phyloP scores from a whole-genome alignment of 2,329 filamentous ascomycete genomes.

The Colletotrichum sp. region DNA sequence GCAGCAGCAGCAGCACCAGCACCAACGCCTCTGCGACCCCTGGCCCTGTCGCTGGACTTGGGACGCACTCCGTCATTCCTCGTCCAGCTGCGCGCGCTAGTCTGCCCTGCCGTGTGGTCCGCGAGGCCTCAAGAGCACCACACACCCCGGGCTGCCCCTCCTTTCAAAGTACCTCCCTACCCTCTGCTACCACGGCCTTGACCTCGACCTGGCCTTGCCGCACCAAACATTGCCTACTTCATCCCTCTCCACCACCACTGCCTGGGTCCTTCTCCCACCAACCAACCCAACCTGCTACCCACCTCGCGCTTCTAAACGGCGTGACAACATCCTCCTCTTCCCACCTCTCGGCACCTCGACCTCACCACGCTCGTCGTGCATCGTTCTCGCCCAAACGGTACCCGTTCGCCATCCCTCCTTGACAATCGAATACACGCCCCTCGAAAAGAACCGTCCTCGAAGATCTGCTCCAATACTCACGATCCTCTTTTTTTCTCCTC shows the following conservation, averaged over 20 bases:
- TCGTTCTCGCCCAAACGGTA: slow-evolving; percentile 1
- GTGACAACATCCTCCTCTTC: slow-evolving; percentile 15
- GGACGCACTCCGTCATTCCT: slow-evolving; percentile 21
- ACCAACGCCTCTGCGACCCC: not conserved
- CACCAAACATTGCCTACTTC: not conserved
- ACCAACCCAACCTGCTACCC: slow-evolving; percentile 3
- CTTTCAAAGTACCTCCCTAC: slow-evolving; percentile 15
- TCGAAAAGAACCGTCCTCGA: not conserved
- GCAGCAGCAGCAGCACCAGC: not conserved
- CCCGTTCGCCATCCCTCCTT: not conserved
- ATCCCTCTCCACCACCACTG: not conserved
- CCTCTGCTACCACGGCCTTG: not conserved
- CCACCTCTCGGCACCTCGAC: slow-evolving; percentile 5
- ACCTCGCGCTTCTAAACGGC: slow-evolving; percentile 15
- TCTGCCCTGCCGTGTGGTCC: slow-evolving; percentile 20
- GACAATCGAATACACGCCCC: not conserved
- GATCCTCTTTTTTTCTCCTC: not conserved
- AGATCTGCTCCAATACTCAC: not conserved
- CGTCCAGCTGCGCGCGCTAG: slow-evolving; percentile 19
- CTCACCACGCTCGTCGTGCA: slow-evolving; percentile 1
- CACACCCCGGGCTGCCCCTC: slow-evolving; percentile 10
- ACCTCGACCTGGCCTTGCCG: not conserved
- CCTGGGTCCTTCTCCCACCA: slow-evolving; percentile 4
- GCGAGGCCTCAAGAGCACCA: slow-evolving; percentile 15
- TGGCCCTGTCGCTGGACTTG: slow-evolving; percentile 6